phyloP scores from a whole-genome alignment of 2,329 filamentous ascomycete genomes.

The Penicillium paneum region DNA sequence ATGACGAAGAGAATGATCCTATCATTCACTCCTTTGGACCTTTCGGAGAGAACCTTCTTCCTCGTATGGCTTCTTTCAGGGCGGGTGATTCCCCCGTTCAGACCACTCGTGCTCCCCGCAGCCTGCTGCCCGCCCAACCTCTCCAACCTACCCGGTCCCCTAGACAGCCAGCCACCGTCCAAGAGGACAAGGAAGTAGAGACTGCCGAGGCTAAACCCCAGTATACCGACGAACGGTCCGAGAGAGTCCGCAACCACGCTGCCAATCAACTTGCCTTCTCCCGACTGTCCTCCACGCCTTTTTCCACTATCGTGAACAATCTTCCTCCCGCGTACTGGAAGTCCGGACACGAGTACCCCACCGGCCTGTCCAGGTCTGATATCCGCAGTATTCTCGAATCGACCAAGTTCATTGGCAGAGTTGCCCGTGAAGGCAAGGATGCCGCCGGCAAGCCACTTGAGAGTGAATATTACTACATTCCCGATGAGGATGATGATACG shows the following conservation, averaged over 20 bases:
- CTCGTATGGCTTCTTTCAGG: constrained; percentile 73
- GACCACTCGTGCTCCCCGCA: constrained; percentile 32
- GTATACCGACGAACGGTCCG: constrained; percentile 26
- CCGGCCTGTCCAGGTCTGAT: constrained; percentile 56
- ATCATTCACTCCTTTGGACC: constrained; percentile 89
- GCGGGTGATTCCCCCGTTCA: constrained; percentile 62
- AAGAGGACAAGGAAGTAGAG: constrained; percentile 21
- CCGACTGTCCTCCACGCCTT: constrained; percentile 81
- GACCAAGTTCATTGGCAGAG: constrained; percentile 79
- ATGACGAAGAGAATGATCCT: constrained; percentile 92
- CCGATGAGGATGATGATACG: constrained; percentile 77
- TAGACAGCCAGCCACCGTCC: constrained; percentile 25
- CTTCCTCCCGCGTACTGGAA: constrained; percentile 64
- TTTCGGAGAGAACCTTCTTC: constrained; percentile 80
- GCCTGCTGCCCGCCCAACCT: constrained; percentile 29
- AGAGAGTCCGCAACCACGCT: constrained; percentile 68
- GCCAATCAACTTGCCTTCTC: constrained; percentile 96
- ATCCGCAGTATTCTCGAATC: constrained; percentile 70
- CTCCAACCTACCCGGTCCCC: constrained; percentile 35
- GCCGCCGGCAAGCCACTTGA: constrained; percentile 90
- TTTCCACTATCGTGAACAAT: constrained; percentile 84
- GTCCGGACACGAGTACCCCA: constrained; percentile 46
- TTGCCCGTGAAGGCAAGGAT: constrained; percentile 87
- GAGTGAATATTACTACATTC: constrained; percentile 95
- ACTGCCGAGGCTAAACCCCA: constrained; percentile 18